Base-by-base conservation (phyloP, 768 basidiomycete genomes). In the Tulasnella sp. region DNA sequence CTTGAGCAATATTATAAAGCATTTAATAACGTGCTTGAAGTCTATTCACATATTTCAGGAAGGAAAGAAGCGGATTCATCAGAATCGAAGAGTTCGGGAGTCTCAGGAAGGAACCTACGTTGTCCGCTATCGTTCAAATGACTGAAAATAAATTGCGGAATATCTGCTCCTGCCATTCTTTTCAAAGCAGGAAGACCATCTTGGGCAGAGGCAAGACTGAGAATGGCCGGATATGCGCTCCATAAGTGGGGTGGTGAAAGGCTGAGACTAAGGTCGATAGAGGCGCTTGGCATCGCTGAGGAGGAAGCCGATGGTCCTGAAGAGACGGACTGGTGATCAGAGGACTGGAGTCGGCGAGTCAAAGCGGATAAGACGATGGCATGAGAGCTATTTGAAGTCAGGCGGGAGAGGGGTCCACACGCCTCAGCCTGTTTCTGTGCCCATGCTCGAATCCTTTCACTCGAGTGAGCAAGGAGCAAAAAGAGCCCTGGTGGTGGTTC, bases 91-190 rank as follows among this genome's bases (percentile, higher is more conserved):
- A 35, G 61, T 32, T 26, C 29, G 32, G 15, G 23, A 67, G 61
- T 18, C 15, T 26, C 0, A 67, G 13, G 26, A 35, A 35, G 26
- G 80, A 77, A 88, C 91, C 84, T 81, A 93, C 92, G 88, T 81
- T 87, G 83, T 76, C 89, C 91, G 57, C 82, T 85, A 80, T 90
- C 89, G 81, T 89, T 87, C 80, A 90, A 83, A 83, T 94, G 92
- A 29, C 88, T 85, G 37, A 88, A 85, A 42, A 93, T 86, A n/a
- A 89, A n/a, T 16, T 67, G 32, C 11, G 57, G 18, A 29, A 76
- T 35, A n/a, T 76, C 75, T 11, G n/a, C 57, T n/a, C 55, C 55
- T 35, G 26, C 26, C 18, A 69, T 26, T 26, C 57, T 13, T 67
- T 26, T 39, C 37, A 76, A 18, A 29, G 42, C 26, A 35, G 48